Conservation (phyloP, 1,284 basidiomycete genomes). For the Neotropicomus parvogracilis region DNA sequence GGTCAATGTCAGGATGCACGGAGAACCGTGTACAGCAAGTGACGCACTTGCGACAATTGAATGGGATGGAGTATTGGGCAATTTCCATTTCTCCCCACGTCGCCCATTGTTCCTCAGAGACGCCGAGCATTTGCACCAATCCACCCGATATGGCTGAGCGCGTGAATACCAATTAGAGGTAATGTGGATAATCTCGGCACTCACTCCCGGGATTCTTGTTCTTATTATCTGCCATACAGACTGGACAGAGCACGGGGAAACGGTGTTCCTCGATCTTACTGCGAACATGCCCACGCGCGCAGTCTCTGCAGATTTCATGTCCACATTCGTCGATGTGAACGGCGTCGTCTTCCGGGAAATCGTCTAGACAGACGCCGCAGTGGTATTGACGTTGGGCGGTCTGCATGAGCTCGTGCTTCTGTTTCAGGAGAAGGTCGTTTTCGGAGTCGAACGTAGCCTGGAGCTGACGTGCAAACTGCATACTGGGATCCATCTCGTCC, state of each 20-base stretch:
- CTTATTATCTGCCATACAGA: conserved; percentile 40
- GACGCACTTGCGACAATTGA: conserved; percentile 36
- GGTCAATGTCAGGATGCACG: background rate
- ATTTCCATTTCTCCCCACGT: conserved; percentile 54
- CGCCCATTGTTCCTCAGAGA: conserved; percentile 47
- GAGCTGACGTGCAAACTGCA: conserved; percentile 33
- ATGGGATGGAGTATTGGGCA: conserved; percentile 45
- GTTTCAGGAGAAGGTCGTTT: conserved; percentile 36
- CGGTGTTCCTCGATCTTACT: conserved; percentile 48
- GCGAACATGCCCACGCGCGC: conserved; percentile 44
- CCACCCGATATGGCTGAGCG: conserved; percentile 38
- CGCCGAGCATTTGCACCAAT: conserved; percentile 45
- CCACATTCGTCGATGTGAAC: conserved; percentile 45
- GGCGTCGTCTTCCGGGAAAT: conserved; percentile 43
- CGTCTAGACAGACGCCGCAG: conserved; percentile 58
- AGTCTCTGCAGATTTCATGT: conserved; percentile 56
- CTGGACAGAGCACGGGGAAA: conserved; percentile 60
- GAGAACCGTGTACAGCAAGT: background rate
- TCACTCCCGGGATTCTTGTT: conserved; percentile 41
- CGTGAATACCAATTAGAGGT: background rate
- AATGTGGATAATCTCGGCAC: conserved; percentile 14
- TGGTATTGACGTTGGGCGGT: conserved; percentile 38
- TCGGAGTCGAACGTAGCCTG: conserved; percentile 49
- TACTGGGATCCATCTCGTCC: conserved; percentile 15
- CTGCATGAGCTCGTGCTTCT: conserved; percentile 34